Base-by-base conservation (phyloP, 1,284 basidiomycete species). In the Puccinia triticina region DNA sequence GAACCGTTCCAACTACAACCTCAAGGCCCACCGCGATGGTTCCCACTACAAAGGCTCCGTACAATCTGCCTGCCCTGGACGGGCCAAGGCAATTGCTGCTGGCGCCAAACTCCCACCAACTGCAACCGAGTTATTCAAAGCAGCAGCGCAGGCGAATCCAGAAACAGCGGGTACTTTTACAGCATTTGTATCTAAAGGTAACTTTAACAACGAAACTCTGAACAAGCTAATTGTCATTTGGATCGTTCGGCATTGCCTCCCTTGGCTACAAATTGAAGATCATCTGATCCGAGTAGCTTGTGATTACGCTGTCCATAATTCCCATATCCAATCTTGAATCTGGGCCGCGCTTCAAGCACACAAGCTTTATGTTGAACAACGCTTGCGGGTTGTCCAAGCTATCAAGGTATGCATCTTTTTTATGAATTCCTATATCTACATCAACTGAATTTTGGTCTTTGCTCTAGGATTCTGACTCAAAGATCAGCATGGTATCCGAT, bases 21-120 rank as follows among this genome's bases (percentile, higher is more conserved):
- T 72, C 69, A 72, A 72, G 29, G 32, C 46, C n/a, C 29, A 72
- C 2, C 69, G 37, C n/a, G 69, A 72, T 72, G 69, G 69, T 3
- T 72, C 69, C 4, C 43, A 72, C 61, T 32, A 32, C 61, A 53
- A 53, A 21, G 50, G 50, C 11, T 14, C 50, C 4, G 23, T 53
- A 7, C 43, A 14, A 46, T 14, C 7, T 8, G 43, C 43, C 14
- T 46, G 43, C 14, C 50, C 50, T 14, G 23, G 18, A 8, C 23
- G 12, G 5, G 11, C 18, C 4, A 53, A 53, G 23, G 50, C 50
- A 8, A 53, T 53, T 53, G 50, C 50, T 53, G 11, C 50, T 21
- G 50, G 50, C 23, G 5, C 11, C 50, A 53, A 11, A 4, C 18
- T 53, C 11, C 23, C 50, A 53, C 11, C 11, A 53, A 53, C 50